Base-by-base conservation (phyloP, 495 filamentous ascomycete genomes). In the Entonaema liquescens region DNA sequence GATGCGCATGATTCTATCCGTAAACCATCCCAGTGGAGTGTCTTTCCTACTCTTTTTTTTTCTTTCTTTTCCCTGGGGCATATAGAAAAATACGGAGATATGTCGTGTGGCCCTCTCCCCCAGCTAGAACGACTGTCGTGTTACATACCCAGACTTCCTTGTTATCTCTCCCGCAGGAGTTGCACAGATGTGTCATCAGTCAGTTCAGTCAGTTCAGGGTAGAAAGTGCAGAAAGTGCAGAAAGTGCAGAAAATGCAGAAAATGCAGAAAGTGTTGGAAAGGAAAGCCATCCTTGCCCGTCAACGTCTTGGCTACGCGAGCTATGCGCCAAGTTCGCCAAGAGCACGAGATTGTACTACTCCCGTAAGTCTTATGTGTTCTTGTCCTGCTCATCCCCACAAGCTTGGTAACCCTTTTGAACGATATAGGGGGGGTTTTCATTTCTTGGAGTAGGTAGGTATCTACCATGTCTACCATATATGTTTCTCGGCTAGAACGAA, bases 311-410 rank as follows among this genome's bases (percentile, higher is more conserved):
- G 71, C 71, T 71, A 69, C 33, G 71, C 62, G 58, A 64, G 47
- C 50, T 70, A 71, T 74, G 71, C 67, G 71, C 71, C 67, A 74
- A 74, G 71, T 74, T 70, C 67, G 71, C 67, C 71, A 74, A 71
- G 71, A 59, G 12, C 59, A 70, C 59, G 67, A 70, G 40, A 70
- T 74, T 74, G 67, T 74, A 71, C 66, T 63, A 71, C 67, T 70
- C 47, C 65, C 58, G 42, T 66, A 50, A 5, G 31, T 67, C 71
- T 57, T 61, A 60, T 42, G 40, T 52, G 2, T 50, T 61, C 65
- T 42, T 52, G 71, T 62, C 36, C 25, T 26, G 7, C 35, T 60
- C 36, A 35, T 60, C 67, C 38, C 67, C 59, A 66, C 62, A 58
- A 52, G 33, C 40, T 63, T 67, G 38, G 65, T 73, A 53, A 53